phyloP scores from a whole-genome alignment of 2,329 filamentous ascomycete species.

The Ceratocystis papillata region DNA sequence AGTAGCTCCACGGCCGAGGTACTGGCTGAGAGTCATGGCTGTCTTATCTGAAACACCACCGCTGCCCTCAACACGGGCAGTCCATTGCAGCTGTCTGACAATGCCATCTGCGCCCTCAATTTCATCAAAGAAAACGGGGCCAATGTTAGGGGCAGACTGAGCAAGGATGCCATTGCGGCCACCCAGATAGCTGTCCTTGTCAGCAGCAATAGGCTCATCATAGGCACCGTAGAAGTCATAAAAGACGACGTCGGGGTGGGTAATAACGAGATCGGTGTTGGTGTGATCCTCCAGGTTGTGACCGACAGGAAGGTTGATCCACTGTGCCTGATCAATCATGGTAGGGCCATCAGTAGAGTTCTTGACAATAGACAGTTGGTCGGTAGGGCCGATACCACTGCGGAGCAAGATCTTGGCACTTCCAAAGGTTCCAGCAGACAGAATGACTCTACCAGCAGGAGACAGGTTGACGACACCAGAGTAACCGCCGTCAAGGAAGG shows the following conservation, averaged over 20 bases:
- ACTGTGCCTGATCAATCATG: constrained; percentile 41
- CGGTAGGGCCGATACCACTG: constrained; percentile 54
- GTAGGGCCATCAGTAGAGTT: constrained; percentile 40
- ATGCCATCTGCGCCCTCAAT: constrained; percentile 48
- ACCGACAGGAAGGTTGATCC: constrained; percentile 50
- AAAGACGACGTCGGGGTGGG: constrained; percentile 39
- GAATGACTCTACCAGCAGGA: constrained; percentile 52
- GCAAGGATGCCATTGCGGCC: constrained; percentile 49
- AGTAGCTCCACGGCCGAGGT: constrained; percentile 54
- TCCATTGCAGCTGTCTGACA: constrained; percentile 55
- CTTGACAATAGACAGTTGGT: constrained; percentile 46
- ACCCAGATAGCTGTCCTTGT: constrained; percentile 35
- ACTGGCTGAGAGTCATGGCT: constrained; percentile 46
- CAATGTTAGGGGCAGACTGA: constrained; percentile 55
- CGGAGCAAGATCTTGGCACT: constrained; percentile 57
- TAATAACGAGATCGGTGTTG: constrained; percentile 40
- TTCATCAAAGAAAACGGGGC: constrained; percentile 45
- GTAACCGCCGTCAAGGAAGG: constrained; percentile 41
- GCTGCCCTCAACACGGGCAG: constrained; percentile 50
- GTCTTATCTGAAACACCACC: constrained; percentile 33
- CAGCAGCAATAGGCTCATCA: constrained; percentile 36
- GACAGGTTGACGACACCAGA: constrained; percentile 52
- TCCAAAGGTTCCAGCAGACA: constrained; percentile 59
- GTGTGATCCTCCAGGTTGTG: constrained; percentile 49
- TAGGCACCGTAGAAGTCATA: constrained; percentile 58